Evolutionary conservation across 208 protist species (phyloP).

Genomic region (Kentomonas sorsogonicus): DNA sequence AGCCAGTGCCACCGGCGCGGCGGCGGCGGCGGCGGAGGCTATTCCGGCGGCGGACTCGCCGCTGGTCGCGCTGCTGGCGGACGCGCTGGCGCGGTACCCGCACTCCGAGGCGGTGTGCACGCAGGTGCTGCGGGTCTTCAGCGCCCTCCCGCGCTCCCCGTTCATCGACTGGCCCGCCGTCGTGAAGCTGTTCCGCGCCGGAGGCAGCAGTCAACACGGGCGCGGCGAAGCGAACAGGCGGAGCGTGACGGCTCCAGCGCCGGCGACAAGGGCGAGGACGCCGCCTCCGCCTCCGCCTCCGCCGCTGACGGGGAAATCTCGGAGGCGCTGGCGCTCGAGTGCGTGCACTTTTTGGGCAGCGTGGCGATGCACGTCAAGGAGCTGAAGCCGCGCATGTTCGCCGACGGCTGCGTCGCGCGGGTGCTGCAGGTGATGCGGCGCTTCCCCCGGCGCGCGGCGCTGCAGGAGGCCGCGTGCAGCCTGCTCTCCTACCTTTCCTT

Average conservation of each 20-base stretch:
- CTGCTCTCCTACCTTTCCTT: constrained; percentile 89
- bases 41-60: constrained; percentile 49
- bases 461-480: constrained; percentile 80
- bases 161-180: constrained; percentile 76
- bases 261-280: too few species aligned
- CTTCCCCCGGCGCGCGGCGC: constrained; percentile 47
- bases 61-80: constrained; percentile 57
- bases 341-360: constrained; percentile 72
- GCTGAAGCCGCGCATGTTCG: constrained; percentile 71
- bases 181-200: constrained; percentile 49
- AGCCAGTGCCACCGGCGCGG: too few species aligned
- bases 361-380: constrained; percentile 85
- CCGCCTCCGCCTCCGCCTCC: too few species aligned
- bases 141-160: constrained; percentile 67
- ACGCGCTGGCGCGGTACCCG: constrained; percentile 52
- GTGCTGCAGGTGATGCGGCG: constrained; percentile 73
- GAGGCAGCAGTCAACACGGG: too few species aligned
- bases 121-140: constrained; percentile 75
- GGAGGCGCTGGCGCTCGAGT: constrained; percentile 57
- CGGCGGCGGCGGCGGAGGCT: too few species aligned
- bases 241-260: too few species aligned
- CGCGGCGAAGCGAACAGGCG: too few species aligned
- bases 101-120: constrained; percentile 65
- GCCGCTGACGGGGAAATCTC: too few species aligned
- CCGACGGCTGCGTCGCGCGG: constrained; percentile 65